Base-by-base conservation (phyloP, 345 rosid genomes). In the Gossypium longicalyx region DNA sequence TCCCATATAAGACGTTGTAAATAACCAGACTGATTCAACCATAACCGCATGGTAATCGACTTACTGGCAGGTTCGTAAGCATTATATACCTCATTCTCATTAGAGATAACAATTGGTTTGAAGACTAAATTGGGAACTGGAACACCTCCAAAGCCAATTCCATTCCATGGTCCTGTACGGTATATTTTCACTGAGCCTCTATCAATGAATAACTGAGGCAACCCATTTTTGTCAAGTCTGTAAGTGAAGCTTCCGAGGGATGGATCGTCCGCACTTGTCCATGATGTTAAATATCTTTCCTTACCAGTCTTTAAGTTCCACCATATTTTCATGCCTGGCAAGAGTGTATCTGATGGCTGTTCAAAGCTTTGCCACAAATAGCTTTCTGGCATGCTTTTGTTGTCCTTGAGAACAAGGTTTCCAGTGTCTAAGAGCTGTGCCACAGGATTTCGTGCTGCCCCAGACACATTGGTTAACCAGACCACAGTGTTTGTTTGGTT, bases 311-410 rank as follows among this genome's bases (percentile, higher is more conserved):
- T 54, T 12, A 72, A 58, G 75, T 15, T 22, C 29, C 19, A 13
- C 12, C 66, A 43, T 7, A 57, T 73, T 77, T 0, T 0, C 38
- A n/a, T 52, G 41, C 77, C 17, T 25, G 38, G 38, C 38, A 59
- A 59, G 1, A 23, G 64, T 23, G 41, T 59, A 3, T 59, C 64
- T 72, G 82, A 71, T 25, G 78, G 86, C 10, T 69, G n/a, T 72
- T 78, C 73, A 70, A 83, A 80, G n/a, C 93, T 89, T 76, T 89
- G 86, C 93, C 93, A 89, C 2, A 78, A 4, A 0, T 6, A 72
- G 19, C 34, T 0, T 17, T 71, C 72, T n/a, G 72, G 71, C 8
- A 1, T 12, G 22, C 5, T 19, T 19, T 20, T 12, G 11, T 20
- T 9, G 29, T 59, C 64, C 25, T 3, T 25, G 13, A 59, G 16